phyloP scores from a whole-genome alignment of 2,329 filamentous ascomycete species.

The Xylariaceae sp. region DNA sequence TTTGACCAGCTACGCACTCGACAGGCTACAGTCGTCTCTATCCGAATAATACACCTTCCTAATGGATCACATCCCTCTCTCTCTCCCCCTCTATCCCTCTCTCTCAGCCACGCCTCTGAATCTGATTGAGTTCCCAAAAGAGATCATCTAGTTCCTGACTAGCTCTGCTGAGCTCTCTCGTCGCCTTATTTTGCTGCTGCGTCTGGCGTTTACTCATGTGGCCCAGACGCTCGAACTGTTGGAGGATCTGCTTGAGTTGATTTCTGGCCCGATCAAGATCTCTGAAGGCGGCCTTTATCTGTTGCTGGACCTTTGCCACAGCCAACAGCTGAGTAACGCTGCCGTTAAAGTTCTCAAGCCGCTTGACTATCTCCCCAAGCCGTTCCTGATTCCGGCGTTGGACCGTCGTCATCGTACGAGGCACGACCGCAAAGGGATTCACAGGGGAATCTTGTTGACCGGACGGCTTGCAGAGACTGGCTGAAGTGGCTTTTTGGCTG shows the following conservation, averaged over 20 bases:
- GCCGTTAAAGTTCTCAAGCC: constrained; percentile 14
- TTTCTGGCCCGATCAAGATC: constrained; percentile 11
- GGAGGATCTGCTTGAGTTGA: constrained; percentile 9
- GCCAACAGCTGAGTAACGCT: constrained; percentile 11
- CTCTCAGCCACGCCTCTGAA: background rate
- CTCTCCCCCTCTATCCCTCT: background rate
- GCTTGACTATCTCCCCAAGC: constrained; percentile 5
- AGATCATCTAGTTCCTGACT: constrained; percentile 10
- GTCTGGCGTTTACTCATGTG: constrained; percentile 10
- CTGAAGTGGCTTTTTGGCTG: background rate
- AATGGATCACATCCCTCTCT: background rate
- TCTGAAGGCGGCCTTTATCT: constrained; percentile 11
- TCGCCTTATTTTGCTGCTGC: constrained; percentile 7
- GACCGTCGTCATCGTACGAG: background rate
- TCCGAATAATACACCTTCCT: background rate
- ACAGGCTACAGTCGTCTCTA: background rate
- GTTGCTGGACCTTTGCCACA: constrained; percentile 11
- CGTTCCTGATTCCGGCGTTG: constrained; percentile 12
- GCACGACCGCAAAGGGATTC: background rate
- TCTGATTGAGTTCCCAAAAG: constrained; percentile 5
- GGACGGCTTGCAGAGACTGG: background rate
- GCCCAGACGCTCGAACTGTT: constrained; percentile 9
- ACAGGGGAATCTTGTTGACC: background rate
- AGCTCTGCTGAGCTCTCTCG: constrained; percentile 6
- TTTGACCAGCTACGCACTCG: background rate